Conservation (phyloP, 352 stramenopile species). For the Phytopythium vexans region DNA sequence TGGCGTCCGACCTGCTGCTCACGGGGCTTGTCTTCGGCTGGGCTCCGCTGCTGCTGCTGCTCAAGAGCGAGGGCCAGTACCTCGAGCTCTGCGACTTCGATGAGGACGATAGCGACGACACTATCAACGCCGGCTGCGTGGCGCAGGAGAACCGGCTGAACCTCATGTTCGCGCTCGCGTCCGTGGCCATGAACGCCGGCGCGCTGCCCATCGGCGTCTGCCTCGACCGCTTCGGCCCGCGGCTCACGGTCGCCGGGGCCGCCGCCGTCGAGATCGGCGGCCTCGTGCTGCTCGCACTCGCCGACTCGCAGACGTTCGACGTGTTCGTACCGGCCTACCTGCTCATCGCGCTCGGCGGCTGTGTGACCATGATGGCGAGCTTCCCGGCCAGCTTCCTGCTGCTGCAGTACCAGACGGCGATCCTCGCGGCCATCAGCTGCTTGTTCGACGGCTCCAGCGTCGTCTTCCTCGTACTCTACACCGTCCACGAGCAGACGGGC, state of each 20-base stretch:
- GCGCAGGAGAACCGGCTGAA: slow-evolving; percentile 86
- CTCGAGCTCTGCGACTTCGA: slow-evolving; percentile 52
- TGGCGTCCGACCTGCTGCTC: slow-evolving; percentile 79
- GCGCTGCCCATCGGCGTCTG: slow-evolving; percentile 79
- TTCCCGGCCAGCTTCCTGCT: slow-evolving; percentile 75
- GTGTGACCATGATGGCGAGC: slow-evolving; percentile 80
- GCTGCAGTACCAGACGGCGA: slow-evolving; percentile 68
- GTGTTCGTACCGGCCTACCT: slow-evolving; percentile 72
- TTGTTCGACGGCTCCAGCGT: slow-evolving; percentile 75
- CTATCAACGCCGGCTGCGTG: slow-evolving; percentile 29
- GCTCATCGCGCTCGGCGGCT: slow-evolving; percentile 64
- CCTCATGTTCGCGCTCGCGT: slow-evolving; percentile 82
- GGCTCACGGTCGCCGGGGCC: slow-evolving; percentile 41
- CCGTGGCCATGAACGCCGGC: slow-evolving; percentile 74
- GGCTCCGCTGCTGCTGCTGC: slow-evolving; percentile 79
- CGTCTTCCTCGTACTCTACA: slow-evolving; percentile 69
- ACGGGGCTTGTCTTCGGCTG: slow-evolving; percentile 87
- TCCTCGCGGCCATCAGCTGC: slow-evolving; percentile 76
- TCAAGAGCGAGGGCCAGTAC: slow-evolving; percentile 83
- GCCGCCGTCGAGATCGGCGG: slow-evolving; percentile 67
- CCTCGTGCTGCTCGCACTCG: slow-evolving; percentile 63
- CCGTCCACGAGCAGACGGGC: slow-evolving; percentile 43
- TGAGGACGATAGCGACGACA: slow-evolving; percentile 15
- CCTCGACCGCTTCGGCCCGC: slow-evolving; percentile 65
- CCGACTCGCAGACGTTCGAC: slow-evolving; percentile 73